Percentiles rank a stretch among this genome's conserved stretches.
Conservation (phyloP, 306 rosid species). For the Myrica gale region DNA sequence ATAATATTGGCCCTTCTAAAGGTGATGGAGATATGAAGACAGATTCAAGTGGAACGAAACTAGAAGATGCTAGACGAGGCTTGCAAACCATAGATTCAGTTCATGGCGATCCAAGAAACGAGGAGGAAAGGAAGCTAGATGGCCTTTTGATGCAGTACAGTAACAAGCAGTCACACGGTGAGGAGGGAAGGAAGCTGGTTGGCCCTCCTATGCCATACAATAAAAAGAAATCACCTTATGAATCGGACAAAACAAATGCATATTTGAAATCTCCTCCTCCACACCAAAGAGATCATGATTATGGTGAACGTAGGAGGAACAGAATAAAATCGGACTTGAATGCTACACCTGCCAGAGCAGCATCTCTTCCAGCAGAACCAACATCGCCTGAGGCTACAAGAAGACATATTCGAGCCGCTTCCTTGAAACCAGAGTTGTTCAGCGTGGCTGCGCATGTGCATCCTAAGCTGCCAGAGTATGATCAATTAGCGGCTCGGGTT, state of each 20-base stretch:
- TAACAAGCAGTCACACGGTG: conserved; percentile 27
- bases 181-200: no score
- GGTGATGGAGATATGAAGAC: background rate
- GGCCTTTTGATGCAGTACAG: conserved; percentile 40
- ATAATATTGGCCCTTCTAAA: background rate
- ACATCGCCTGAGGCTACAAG: conserved; percentile 14
- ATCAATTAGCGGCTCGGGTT: conserved; percentile 56
- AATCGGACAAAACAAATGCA: conserved; percentile 19
- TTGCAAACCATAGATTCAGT: background rate
- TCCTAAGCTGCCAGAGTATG: conserved; percentile 75
- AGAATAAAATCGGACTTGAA: conserved; percentile 15
- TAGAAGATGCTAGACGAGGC: background rate
- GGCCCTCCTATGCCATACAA: no score
- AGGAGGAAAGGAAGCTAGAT: conserved; percentile 36
- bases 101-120: conserved; percentile 6
- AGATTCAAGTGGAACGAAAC: background rate
- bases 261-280: conserved; percentile 11
- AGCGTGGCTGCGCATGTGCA: conserved; percentile 37
- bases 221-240: background rate
- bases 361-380: conserved; percentile 39
- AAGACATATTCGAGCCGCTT: conserved; percentile 25
- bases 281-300: conserved; percentile 16
- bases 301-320: conserved; percentile 12
- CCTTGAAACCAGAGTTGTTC: conserved; percentile 39
- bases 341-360: conserved; percentile 27